These are phyloP conservation scores for Bipolaris oryzae DNA, from an alignment of 2,329 filamentous ascomycete genomes.

Conservation along the genomic window DNA sequence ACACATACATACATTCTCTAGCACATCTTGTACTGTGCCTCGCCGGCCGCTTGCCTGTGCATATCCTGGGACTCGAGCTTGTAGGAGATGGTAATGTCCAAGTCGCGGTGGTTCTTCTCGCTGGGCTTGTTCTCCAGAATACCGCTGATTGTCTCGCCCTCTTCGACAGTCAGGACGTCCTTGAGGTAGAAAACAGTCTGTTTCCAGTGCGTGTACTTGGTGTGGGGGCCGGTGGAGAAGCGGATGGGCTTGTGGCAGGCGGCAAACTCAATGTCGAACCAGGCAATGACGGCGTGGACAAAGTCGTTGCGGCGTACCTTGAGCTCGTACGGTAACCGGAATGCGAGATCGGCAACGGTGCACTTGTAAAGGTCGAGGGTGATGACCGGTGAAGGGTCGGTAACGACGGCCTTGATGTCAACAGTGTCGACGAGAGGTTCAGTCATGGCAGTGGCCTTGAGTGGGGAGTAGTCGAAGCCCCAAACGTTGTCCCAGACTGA, in stretches of 20 bases:
- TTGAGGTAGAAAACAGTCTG: constrained; percentile 98
- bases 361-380: constrained; percentile 94
- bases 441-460: constrained; percentile 90
- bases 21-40: constrained; percentile 77
- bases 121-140: constrained; percentile 84
- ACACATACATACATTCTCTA: constrained; percentile 11
- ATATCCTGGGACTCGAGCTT: constrained; percentile 76
- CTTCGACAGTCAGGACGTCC: constrained; percentile 89
- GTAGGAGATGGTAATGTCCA: constrained; percentile 90
- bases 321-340: constrained; percentile 78
- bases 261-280: constrained; percentile 99
- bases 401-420: constrained; percentile 95
- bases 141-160: constrained; percentile 79
- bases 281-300: constrained; percentile 92
- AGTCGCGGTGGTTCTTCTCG: constrained; percentile 89
- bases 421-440: constrained; percentile 98
- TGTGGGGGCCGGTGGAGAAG: constrained; percentile 96
- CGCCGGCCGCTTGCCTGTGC: constrained; percentile 70
- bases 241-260: constrained; percentile 97
- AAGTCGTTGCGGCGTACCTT: constrained; percentile 86
- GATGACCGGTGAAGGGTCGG: constrained; percentile 83
- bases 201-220: constrained; percentile 99
- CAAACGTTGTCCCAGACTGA: constrained; percentile 99
- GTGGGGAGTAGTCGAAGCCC: constrained; percentile 93
- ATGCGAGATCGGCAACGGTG: constrained; percentile 80